Base-by-base conservation (phyloP, 371 early-diverging fungal species). In the Capillidium rhysosporum region DNA sequence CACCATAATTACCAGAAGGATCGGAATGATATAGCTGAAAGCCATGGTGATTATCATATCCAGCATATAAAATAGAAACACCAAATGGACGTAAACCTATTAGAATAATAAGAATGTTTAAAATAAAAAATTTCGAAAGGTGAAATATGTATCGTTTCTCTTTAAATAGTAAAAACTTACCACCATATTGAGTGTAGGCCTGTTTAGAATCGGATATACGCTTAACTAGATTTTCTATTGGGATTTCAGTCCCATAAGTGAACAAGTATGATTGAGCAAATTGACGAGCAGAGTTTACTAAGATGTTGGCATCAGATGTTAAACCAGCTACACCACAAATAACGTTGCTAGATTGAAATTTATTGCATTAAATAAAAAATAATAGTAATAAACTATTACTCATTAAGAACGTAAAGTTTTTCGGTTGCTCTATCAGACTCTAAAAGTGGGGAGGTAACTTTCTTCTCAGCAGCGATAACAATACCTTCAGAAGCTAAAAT, bases 1-100 rank as follows among this genome's bases (percentile, higher is more conserved):
- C 93, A 62, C 86, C 79, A 65, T 97, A 93, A 70, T 98, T 98
- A 52, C 99, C 99, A 23, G 92, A 90, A 2, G 99, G 99, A 68
- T 99, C 99, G 8, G 94, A 89, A 62, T 91, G 93, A 67, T 92
- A 97, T 41, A 99, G 73, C 66, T 91, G 92, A 77, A 95, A 97
- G 9, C 97, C 93, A 55, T 73, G 67, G 39, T 84, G 78, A 34
- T 80, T 72, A 63, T 95, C 92, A 65, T 82, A 89, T 23, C 99
- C 99, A 28, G 92, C 96, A 65, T 91, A 93, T 55, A 99, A 73
- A 66, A 98, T 92, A 18, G 95, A 92, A 5, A 97, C 97, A 54
- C 99, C 99, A 71, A 92, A 98, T 7, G 99, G 99, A 66, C 99
- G 88, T 55, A 96, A 72, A 68, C 91, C 80, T 80, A 59, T 21